Conservation (phyloP, 148 eudicot genomes). For the Linanthus parryae region DNA sequence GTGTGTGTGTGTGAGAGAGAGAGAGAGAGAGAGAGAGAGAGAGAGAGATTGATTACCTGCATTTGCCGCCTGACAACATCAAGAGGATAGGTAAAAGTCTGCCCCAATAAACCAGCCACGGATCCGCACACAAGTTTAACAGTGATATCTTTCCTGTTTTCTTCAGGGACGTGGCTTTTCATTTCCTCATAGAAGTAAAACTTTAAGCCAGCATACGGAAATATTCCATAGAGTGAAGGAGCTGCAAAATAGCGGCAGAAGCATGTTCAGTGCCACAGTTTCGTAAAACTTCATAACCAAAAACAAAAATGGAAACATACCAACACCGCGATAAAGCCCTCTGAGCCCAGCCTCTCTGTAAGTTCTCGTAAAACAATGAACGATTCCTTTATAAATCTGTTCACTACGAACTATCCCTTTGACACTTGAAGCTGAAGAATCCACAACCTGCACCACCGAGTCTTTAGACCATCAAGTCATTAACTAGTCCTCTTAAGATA, state of each 20-base stretch:
- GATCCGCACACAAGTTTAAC: slow-evolving; percentile 87
- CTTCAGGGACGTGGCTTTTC: slow-evolving; percentile 76
- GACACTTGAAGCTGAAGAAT: slow-evolving; percentile 39
- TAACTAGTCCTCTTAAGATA: no score
- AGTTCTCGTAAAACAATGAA: slow-evolving; percentile 74
- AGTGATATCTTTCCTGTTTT: slow-evolving; percentile 61
- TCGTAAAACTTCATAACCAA: neutral
- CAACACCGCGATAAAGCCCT: slow-evolving; percentile 93
- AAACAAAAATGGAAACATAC: slow-evolving; percentile 32
- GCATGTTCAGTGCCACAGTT: neutral
- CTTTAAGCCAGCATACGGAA: slow-evolving; percentile 92
- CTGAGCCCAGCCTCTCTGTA: slow-evolving; percentile 71
- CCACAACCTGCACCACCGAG: slow-evolving; percentile 70
- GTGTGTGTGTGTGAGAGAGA: neutral
- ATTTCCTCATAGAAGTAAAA: slow-evolving; percentile 91
- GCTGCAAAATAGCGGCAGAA: slow-evolving; percentile 35
- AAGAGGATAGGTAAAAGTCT: slow-evolving; percentile 92
- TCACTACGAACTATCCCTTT: slow-evolving; percentile 44
- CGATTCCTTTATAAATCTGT: slow-evolving; percentile 71
- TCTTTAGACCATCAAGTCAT: no score
- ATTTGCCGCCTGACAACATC: slow-evolving; percentile 96
- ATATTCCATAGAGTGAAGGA: slow-evolving; percentile 92
- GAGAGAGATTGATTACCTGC: slow-evolving; percentile 53
- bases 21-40: slow-evolving; percentile 1
- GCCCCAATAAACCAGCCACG: slow-evolving; percentile 86